Evolutionary conservation across 345 rosid genomes (phyloP), one percentile per base, ranked within the genome.

Genomic region (Excoecaria cochinchinensis): DNA sequence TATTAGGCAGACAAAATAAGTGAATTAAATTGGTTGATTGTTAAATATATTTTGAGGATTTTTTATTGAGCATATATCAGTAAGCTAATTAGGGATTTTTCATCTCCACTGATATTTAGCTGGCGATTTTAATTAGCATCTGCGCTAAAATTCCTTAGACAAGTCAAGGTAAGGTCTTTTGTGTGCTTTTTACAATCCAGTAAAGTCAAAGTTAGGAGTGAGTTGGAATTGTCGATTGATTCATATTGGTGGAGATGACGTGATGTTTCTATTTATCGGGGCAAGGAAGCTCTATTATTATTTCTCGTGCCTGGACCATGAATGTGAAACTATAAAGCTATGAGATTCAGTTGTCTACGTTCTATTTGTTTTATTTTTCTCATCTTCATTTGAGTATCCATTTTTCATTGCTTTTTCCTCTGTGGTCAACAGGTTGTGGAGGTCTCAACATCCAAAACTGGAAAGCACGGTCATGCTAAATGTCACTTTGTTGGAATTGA

Each of bases 381-480:
- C 9, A 53, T 63, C 7, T 2, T n/a, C 15, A 25, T 31, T 31
- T 31, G 31, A 31, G 1, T 38, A 5, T 0, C 52, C 14, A 12
- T 57, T 13, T 0, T 36, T 59, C 40, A 39, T 24, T 17, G 48
- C 48, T 39, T 39, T 58, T 73, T 6, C 21, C 21, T 53, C 21
- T 21, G 22, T 21, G 63, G 22, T 22, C 5, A 24, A 16, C 80
- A 81, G 84, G 84, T 81, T 40, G 80, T 81, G 15, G 84, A 81
- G 55, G 80, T 81, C 31, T 81, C 84, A 1, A 81, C 80, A 47
- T 81, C 84, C 46, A 81, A 81, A 52, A 81, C 80, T 44, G 84
- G 84, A 52, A 81, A 81, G 84, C 84, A 81, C 16, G 84, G 84
- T 17, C 84, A 81, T 64, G 84, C 84, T 2, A 81, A 81, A 36